Evolutionary conservation across 2,329 filamentous ascomycete species (phyloP).

Genomic region (Emergomyces pasteurianus): DNA sequence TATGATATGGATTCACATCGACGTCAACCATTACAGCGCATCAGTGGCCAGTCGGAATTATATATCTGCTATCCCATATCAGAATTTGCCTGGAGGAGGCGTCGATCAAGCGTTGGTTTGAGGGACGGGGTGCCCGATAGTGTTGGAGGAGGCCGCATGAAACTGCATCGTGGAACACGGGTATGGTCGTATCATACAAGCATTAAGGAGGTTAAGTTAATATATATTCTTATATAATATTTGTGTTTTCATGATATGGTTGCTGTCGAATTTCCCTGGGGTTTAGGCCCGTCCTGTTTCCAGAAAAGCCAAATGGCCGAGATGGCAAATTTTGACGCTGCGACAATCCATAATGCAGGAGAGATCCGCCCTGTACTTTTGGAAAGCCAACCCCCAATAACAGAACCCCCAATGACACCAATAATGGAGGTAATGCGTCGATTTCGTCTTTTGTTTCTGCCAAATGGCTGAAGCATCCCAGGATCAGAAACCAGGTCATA

Average conservation of each 20-base stretch:
- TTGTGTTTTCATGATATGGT: neutral
- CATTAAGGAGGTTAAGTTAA: neutral
- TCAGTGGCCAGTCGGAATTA: neutral
- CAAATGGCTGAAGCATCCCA: slow-evolving; percentile 22
- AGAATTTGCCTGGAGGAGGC: neutral
- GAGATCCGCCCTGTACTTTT: slow-evolving; percentile 31
- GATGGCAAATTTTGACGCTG: slow-evolving; percentile 28
- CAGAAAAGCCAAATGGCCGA: slow-evolving; percentile 28
- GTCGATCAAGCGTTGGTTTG: neutral
- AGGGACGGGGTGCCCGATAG: neutral
- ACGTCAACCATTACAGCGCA: neutral
- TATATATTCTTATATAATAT: neutral
- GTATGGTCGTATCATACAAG: neutral
- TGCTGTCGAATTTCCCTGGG: neutral
- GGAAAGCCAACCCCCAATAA: slow-evolving; percentile 33
- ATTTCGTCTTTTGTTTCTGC: slow-evolving; percentile 28
- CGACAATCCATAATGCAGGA: slow-evolving; percentile 32
- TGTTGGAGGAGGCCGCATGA: neutral
- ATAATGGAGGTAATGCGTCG: slow-evolving; percentile 27
- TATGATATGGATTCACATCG: neutral
- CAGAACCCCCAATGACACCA: slow-evolving; percentile 28
- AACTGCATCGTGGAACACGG: neutral
- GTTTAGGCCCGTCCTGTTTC: slow-evolving; percentile 11
- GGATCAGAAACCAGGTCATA: slow-evolving; percentile 35
- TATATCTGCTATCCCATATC: neutral